Conservation (phyloP, 2,329 filamentous ascomycete species). For the Phyllosticta citribraziliensis region DNA sequence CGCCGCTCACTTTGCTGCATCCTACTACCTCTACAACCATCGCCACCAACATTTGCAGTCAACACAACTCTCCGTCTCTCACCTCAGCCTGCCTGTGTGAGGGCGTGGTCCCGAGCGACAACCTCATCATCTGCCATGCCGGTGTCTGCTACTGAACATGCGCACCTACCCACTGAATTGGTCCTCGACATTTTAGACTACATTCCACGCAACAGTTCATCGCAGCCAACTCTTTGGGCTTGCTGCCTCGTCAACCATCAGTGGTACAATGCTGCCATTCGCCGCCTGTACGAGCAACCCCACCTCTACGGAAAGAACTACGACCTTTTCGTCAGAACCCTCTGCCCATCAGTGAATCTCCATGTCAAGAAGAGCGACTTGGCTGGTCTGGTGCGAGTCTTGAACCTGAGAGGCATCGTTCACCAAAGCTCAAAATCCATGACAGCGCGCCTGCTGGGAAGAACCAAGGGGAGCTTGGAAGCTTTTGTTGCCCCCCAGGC, state of each 20-base stretch:
- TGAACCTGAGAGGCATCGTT: conserved; percentile 47
- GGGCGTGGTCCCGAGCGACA: too few species aligned
- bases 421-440: conserved; percentile 49
- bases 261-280: conserved; percentile 47
- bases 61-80: too few species aligned
- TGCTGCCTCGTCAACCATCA: conserved; percentile 41
- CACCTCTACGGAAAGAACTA: conserved; percentile 44
- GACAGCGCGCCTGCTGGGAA: conserved; percentile 47
- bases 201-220: conserved; percentile 24
- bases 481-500: conserved; percentile 49
- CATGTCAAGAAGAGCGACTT: conserved; percentile 40
- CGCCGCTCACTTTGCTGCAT: too few species aligned
- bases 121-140: too few species aligned
- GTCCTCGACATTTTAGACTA: conserved; percentile 40
- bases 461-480: conserved; percentile 42
- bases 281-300: conserved; percentile 44
- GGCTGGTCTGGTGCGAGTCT: conserved; percentile 40
- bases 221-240: conserved; percentile 39
- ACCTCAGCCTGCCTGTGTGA: too few species aligned
- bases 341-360: conserved; percentile 43
- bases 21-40: too few species aligned
- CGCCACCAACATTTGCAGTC: too few species aligned
- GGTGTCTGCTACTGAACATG: background rate
- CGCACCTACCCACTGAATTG: conserved; percentile 45
- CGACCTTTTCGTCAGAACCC: conserved; percentile 42